Conservation (phyloP, 2,329 filamentous ascomycete genomes). For the Emmonsiellopsis sp. region DNA sequence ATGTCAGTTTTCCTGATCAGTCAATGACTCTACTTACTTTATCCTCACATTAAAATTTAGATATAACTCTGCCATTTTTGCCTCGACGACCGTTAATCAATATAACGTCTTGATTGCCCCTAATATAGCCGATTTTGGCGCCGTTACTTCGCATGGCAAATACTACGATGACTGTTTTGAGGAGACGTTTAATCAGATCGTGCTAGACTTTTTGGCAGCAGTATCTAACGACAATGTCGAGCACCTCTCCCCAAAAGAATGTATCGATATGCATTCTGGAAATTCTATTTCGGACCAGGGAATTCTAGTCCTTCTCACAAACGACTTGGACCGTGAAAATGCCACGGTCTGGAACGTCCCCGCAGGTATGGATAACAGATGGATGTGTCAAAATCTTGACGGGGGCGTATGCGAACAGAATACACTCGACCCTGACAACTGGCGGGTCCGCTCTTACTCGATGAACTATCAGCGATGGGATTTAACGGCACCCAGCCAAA, state of each 20-base stretch:
- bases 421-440: not conserved
- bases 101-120: not conserved
- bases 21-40: not conserved
- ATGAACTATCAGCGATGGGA: not conserved
- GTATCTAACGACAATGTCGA: not conserved
- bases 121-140: not conserved
- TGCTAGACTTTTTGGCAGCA: not conserved
- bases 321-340: not conserved
- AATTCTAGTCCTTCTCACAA: not conserved
- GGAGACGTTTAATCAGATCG: not conserved
- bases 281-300: not conserved
- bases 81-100: not conserved
- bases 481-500: not conserved
- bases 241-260: not conserved
- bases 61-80: slow-evolving; percentile 16
- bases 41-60: slow-evolving; percentile 1
- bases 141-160: too few relatives aligned
- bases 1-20: slow-evolving; percentile 5
- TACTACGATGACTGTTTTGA: not conserved
- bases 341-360: not conserved
- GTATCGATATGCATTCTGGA: not conserved
- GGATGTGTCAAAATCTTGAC: not conserved
- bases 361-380: not conserved
- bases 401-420: too few relatives aligned
- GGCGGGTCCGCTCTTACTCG: not conserved